A percentile compares a stretch with the other conserved stretches of the same genome.
phyloP scores from a whole-genome alignment of 75 land plant species.

The Picea sitchensis region DNA sequence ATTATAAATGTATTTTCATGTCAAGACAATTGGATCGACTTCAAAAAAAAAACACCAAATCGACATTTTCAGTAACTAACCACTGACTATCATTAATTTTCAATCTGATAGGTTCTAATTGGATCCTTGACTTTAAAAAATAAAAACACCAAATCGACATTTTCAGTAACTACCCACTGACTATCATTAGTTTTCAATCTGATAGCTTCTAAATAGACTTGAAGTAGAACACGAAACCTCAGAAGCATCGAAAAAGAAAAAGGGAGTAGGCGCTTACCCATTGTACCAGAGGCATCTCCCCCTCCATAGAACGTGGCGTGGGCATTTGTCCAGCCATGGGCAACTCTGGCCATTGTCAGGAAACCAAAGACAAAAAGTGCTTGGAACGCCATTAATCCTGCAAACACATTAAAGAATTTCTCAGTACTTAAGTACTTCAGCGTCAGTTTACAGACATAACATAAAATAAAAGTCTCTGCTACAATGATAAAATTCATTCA shows the following conservation, averaged over 20 bases:
- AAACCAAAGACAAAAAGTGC: not conserved
- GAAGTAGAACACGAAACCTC: not conserved
- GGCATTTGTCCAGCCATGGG: slow-evolving; percentile 13
- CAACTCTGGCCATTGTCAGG: not conserved
- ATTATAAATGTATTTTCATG: not conserved
- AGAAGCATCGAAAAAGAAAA: not conserved
- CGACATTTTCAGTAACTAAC: too few relatives aligned
- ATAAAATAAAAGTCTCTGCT: too few relatives aligned
- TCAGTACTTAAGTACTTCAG: too few relatives aligned
- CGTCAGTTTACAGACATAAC: too few relatives aligned
- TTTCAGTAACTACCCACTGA: too few relatives aligned
- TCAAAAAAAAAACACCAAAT: too few relatives aligned
- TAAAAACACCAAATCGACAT: too few relatives aligned
- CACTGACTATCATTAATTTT: too few relatives aligned
- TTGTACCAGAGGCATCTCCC: slow-evolving; percentile 15
- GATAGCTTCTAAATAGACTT: not conserved
- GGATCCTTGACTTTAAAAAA: not conserved
- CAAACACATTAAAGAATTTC: too few relatives aligned
- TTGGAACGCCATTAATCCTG: not conserved
- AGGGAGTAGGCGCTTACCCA: not conserved
- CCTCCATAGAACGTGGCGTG: slow-evolving; percentile 22
- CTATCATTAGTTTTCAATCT: too few relatives aligned
- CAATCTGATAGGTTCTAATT: not conserved
- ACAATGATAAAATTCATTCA: too few relatives aligned
- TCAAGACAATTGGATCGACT: not conserved